Evolutionary conservation across 371 early-diverging fungal genomes (phyloP), one percentile per base, ranked within the genome.

Genomic region (Saksenaea vasiformis): DNA sequence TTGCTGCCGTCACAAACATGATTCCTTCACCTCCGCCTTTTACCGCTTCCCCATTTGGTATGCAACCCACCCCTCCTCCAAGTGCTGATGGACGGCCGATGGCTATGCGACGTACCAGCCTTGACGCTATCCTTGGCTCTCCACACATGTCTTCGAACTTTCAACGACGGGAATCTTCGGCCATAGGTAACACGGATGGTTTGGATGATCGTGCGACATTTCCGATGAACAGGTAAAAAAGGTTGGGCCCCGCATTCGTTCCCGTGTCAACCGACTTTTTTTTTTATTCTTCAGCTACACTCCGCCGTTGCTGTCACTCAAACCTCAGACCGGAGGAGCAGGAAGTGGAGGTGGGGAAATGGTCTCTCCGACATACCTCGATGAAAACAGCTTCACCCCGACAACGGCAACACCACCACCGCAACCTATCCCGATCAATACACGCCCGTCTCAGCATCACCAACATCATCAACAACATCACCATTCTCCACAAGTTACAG

Each of bases 41-140:
- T 41, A 27, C 37, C n/a, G 24, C 9, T 58, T 11, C 27, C 43
- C 62, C 17, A 51, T 62, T 62, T 22, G 41, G 47, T 53, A 61
- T 67, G 57, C 68, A 71, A 28, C 68, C 68, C 19, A 72, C 69
- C 53, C 69, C 69, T 36, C 69, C 72, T 9, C 58, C 61, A 10
- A 68, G 69, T 44, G 60, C 68, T 38, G 68, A 68, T 53, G 43
- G 65, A 65, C 19, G 65, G 60, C 19, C 44, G 68, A 44, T 37
- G 47, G 19, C 54, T 15, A 19, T 65, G 56, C 60, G 75, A 65
- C 76, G 76, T 17, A 66, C 76, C 51, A 75, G 76, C 43, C 31
- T 75, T 28, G 76, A 75, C 56, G 76, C 72, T 15, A 72, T 74
- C 41, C 56, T 74, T 26, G 66, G 66, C 26, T 61, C 74, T 0